Evolutionary conservation across 129 eudicot genomes (phyloP), one percentile per base, ranked within the genome.

Genomic region (Escallonia rubra): DNA sequence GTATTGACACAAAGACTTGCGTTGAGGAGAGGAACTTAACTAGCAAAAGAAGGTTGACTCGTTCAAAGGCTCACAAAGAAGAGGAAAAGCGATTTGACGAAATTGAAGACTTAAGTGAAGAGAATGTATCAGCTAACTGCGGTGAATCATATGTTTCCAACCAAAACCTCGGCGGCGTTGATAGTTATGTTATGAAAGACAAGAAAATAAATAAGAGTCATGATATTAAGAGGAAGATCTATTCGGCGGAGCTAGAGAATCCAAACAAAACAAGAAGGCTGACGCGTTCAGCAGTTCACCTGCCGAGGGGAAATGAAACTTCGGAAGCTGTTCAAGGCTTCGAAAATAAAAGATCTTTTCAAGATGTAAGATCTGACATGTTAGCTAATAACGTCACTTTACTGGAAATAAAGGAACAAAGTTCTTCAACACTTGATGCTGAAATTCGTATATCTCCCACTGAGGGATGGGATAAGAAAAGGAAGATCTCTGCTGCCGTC

Each of bases 201-300:
- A 15, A 57, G 64, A 66, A 43, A 65, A 53, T 34, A 4, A 57
- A 4, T 52, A 63, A 54, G 45, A 49, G 55, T 6, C 51, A n/a
- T n/a, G 69, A 14, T 9, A 41, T 49, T 70, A 13, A 48, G 52
- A 40, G 34, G 40, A 74, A 8, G 34, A 47, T 53, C 45, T 0
- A 45, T 43, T 59, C 10, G 51, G 51, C 5, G 15, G 61, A 64
- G 43, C 57, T 8, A 54, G 50, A 53, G 61, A 73, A 50, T n/a
- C 63, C 68, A 42, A 66, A 43, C 57, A 41, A 51, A 48, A 63
- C 64, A 8, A 71, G 53, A 71, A 70, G 82, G 71, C 8, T 41
- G 16, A 83, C 80, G 7, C 87, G 83, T 67, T 78, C 90, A 52
- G 76, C 69, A 60, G 62, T 70, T 59, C 68, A 61, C 46, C 44